These are phyloP conservation scores for Rhizopogon roseolus DNA, from an alignment of 768 basidiomycete genomes.

Conservation along the genomic window DNA sequence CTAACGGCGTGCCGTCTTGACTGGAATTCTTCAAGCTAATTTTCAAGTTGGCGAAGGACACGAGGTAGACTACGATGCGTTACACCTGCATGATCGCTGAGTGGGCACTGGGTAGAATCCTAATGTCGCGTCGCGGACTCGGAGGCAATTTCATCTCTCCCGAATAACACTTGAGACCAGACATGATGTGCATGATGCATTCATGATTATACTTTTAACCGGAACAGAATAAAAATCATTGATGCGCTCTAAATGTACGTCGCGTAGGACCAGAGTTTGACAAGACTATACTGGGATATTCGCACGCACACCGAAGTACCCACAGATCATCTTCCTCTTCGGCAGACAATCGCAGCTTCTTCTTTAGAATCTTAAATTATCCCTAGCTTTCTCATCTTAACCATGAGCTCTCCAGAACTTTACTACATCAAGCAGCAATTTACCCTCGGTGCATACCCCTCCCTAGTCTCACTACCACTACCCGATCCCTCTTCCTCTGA, in stretches of 20 bases:
- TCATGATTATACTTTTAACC: neutral
- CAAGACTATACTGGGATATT: neutral
- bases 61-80: too few relatives aligned
- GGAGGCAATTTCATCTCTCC: neutral
- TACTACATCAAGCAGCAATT: slow-evolving; percentile 77
- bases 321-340: neutral
- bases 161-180: neutral
- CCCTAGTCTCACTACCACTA: slow-evolving; percentile 48
- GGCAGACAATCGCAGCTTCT: neutral
- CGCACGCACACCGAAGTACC: too few relatives aligned
- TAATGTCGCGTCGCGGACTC: neutral
- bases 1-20: too few relatives aligned
- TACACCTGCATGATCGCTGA: too few relatives aligned
- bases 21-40: too few relatives aligned
- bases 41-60: too few relatives aligned
- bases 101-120: too few relatives aligned
- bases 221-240: too few relatives aligned
- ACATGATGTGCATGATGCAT: too few relatives aligned
- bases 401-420: slow-evolving; percentile 56
- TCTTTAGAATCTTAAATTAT: neutral
- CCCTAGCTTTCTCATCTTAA: neutral
- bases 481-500: slow-evolving; percentile 62
- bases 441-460: slow-evolving; percentile 67
- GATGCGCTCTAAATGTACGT: too few relatives aligned
- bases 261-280: too few relatives aligned